Evolutionary conservation across 164 flowering plant species (phyloP).

Genomic region (Stephania yunnanensis): DNA sequence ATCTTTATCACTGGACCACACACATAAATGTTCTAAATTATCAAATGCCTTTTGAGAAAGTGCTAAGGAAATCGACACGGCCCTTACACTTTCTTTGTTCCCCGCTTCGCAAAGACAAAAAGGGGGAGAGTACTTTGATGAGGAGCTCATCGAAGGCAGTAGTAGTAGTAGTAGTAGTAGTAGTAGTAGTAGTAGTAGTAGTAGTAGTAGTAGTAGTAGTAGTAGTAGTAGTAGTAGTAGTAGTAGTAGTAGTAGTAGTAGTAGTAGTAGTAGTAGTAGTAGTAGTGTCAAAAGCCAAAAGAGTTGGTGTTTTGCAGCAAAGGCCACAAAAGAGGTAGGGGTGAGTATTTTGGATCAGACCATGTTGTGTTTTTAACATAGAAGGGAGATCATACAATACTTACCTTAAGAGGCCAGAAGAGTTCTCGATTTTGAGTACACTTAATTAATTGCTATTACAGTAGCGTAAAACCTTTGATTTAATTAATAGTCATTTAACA

Average conservation of each 20-base stretch:
- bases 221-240: too few relatives aligned
- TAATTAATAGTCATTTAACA: neutral
- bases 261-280: too few relatives aligned
- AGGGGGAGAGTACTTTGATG: neutral
- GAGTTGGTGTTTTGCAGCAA: constrained; percentile 19
- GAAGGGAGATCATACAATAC: constrained; percentile 42
- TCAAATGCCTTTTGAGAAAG: constrained; percentile 10
- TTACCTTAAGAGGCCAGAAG: constrained; percentile 25
- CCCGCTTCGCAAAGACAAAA: constrained; percentile 13
- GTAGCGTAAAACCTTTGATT: neutral
- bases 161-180: too few relatives aligned
- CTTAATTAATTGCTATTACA: neutral
- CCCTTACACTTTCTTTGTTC: constrained; percentile 26
- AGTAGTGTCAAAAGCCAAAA: neutral
- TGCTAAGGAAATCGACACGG: constrained; percentile 9
- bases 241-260: too few relatives aligned
- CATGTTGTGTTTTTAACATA: constrained; percentile 30
- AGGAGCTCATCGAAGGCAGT: constrained; percentile 2
- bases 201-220: too few relatives aligned
- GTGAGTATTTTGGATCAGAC: constrained; percentile 43
- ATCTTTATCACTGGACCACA: too few relatives aligned
- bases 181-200: too few relatives aligned
- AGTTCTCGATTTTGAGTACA: neutral
- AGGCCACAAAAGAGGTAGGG: constrained; percentile 23
- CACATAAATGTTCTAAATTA: too few relatives aligned